Evolutionary conservation across 163 green algal species (phyloP), one percentile per base, ranked within the genome.

Genomic region (Smithsoniella earleae): DNA sequence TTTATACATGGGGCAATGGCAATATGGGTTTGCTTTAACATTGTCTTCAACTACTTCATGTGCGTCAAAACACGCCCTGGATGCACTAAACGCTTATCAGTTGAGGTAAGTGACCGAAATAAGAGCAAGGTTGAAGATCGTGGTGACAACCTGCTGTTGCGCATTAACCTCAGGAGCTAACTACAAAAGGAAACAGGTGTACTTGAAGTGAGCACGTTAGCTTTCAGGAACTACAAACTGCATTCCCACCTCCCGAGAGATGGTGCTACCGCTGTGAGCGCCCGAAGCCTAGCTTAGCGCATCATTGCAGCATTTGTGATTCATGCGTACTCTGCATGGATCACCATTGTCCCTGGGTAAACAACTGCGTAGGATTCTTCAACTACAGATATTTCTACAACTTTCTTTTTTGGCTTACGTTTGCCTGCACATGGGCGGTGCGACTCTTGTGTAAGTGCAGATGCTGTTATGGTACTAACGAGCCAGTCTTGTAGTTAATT

Each of bases 301-400:
- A 86, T 73, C 83, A 88, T 65, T 88, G 83, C 79, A 83, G 74
- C 76, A 75, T 85, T 2, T 88, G 83, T 54, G 79, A 80, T 20
- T 81, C 58, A 72, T 86, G 37, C 0, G 74, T 76, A 36, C 54
- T 52, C 25, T 77, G 54, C 73, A 77, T 64, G 36, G 84, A 88
- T 45, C 84, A 90, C 52, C 85, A 90, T 73, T 90, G 85, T 75
- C 80, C 80, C 6, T 90, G 85, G 84, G 82, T 89, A 75, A 83
- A 82, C 73, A 89, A 87, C 78, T 90, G 85, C 73, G 77, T 90
- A 28, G 86, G 86, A 5, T 80, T 79, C 44, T 38, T 63, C 36
- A 91, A 91, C 79, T 90, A 89, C 73, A 77, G 77, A 33, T 86
- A 83, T 73, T 91, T 90, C 73, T 84, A 88, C 75, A 79, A 89